Evolutionary conservation across 352 stramenopile species (phyloP), one percentile per base, ranked within the genome.

Genomic region (Phytophthora capsici): DNA sequence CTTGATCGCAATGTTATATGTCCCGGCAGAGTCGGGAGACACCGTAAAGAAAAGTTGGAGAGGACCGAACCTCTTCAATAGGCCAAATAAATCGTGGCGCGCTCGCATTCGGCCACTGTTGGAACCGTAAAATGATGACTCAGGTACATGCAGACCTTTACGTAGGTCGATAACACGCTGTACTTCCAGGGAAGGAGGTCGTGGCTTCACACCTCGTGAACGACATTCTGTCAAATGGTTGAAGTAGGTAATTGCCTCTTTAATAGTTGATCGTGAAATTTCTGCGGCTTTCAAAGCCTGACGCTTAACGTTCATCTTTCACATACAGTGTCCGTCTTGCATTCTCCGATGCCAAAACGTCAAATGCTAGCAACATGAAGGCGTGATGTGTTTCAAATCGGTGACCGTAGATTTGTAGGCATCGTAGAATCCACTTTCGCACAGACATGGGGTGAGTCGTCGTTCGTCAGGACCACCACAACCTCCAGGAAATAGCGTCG

Each of bases 21-120:
- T 37, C 3, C 41, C 30, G 9, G 43, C 28, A 6, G 40, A 57
- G n/a, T 71, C 67, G 14, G 67, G 67, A 5, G 67, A 75, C 5
- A 71, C 54, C 3, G 57, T 76, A 12, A 76, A 69, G 19, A 76
- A 76, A 1, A 47, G 8, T 10, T 75, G 67, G 1, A 69, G 20
- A 9, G 61, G 51, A 1, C 67, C 56, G 26, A 69, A 59, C 6
- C 62, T 47, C 20, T 59, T 55, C 1, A 76, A 16, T 3, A 68
- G 46, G 0, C 61, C 67, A 14, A 72, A 76, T 0, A 69, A 14
- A 54, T 76, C 57, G 4, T 52, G 45, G 0, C 67, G 57, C 1
- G 56, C 67, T 30, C 55, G 30, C 22, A 62, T 50, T 2, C 52
- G 51, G 1, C 37, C 46, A 1, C 30, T 10, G 36, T 77, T 70